phyloP scores from a whole-genome alignment of 495 filamentous ascomycete genomes.

The Penicillium herquei region DNA sequence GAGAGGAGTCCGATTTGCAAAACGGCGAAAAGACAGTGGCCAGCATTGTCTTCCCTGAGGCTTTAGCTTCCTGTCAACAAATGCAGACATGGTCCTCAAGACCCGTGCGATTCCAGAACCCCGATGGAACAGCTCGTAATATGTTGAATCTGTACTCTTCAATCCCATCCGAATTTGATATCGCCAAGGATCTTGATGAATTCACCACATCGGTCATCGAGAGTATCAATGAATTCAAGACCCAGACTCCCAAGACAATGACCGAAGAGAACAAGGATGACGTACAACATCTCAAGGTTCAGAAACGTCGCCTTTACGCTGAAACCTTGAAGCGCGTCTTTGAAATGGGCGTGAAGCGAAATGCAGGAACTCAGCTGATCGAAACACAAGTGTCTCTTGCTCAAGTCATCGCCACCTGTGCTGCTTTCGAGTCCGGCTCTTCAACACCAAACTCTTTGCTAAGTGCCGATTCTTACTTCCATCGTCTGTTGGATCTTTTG shows the following conservation, averaged over 20 bases:
- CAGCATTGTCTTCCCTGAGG: constrained; percentile 35
- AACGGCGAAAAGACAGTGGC: constrained; percentile 16
- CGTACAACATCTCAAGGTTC: constrained; percentile 81
- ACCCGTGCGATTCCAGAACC: constrained; percentile 69
- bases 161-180: constrained; percentile 51
- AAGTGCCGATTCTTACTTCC: constrained; percentile 69
- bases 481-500: constrained; percentile 70
- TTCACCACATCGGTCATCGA: constrained; percentile 67
- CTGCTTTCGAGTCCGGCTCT: constrained; percentile 29
- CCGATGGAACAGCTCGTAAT: constrained; percentile 58
- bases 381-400: constrained; percentile 68
- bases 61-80: constrained; percentile 52
- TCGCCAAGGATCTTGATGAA: constrained; percentile 57
- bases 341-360: constrained; percentile 84
- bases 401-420: constrained; percentile 59
- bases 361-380: constrained; percentile 66
- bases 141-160: constrained; percentile 60
- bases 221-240: constrained; percentile 68
- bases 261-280: constrained; percentile 79
- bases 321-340: constrained; percentile 79
- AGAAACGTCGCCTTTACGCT: constrained; percentile 87
- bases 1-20: constrained; percentile 20
- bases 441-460: constrained; percentile 20
- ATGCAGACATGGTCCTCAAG: constrained; percentile 54
- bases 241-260: constrained; percentile 71